These are phyloP conservation scores for Dipodascopsis uninucleata DNA, from an alignment of 805 yeast species.

Conservation along the genomic window DNA sequence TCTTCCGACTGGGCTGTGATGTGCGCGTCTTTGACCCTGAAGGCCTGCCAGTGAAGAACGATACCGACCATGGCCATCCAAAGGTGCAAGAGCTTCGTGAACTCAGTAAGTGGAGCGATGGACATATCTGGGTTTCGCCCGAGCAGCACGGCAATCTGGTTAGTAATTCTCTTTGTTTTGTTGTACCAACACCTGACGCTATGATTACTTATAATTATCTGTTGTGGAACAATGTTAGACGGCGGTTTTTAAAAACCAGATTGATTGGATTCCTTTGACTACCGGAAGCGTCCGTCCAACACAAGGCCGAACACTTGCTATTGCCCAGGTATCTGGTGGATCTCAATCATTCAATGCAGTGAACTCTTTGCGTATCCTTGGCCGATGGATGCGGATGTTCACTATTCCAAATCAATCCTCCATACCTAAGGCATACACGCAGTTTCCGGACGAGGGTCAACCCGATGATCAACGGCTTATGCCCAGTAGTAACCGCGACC, in stretches of 20 bases:
- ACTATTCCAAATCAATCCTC: slow-evolving; percentile 10
- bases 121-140: slow-evolving; percentile 9
- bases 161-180: background rate
- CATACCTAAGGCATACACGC: slow-evolving; percentile 7
- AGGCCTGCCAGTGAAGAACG: slow-evolving; percentile 8
- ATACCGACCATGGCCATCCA: slow-evolving; percentile 3
- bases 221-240: background rate
- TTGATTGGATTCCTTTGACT: slow-evolving; percentile 8
- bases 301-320: slow-evolving; percentile 10
- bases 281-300: slow-evolving; percentile 11
- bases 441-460: background rate
- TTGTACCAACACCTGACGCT: background rate
- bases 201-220: background rate
- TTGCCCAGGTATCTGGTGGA: slow-evolving; percentile 9
- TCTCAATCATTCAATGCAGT: slow-evolving; percentile 9
- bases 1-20: slow-evolving; percentile 8
- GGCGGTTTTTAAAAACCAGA: slow-evolving; percentile 10
- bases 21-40: slow-evolving; percentile 8
- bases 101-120: slow-evolving; percentile 6
- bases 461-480: slow-evolving; percentile 1
- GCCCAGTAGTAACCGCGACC: slow-evolving; percentile 7
- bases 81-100: slow-evolving; percentile 11
- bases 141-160: slow-evolving; percentile 9
- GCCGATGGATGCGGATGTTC: slow-evolving; percentile 15
- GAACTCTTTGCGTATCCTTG: slow-evolving; percentile 7